Conservation (phyloP, 2,329 filamentous ascomycete species). For the Chaetomiaceae sp. region DNA sequence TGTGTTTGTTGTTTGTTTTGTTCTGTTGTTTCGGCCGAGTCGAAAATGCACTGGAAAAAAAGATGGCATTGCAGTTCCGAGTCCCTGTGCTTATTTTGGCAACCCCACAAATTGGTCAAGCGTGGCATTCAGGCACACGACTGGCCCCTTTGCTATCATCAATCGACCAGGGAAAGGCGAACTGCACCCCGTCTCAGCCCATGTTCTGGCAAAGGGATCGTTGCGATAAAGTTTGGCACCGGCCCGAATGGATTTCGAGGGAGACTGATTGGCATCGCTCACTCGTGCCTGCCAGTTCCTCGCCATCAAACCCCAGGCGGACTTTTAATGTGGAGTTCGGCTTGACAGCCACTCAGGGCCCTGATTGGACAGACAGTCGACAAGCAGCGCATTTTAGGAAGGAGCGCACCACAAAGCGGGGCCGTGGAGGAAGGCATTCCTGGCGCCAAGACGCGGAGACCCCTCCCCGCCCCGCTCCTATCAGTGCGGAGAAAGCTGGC, state of each 20-base stretch:
- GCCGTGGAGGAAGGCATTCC: too few species aligned
- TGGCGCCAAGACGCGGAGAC: background rate
- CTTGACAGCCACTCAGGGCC: background rate
- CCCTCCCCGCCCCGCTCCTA: background rate
- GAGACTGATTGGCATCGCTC: slow-evolving; percentile 8
- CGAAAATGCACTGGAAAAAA: too few species aligned
- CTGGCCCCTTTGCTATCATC: background rate
- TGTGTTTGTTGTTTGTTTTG: too few species aligned
- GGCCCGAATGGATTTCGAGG: slow-evolving; percentile 11
- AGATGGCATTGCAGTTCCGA: too few species aligned
- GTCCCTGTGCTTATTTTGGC: too few species aligned
- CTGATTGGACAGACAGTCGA: slow-evolving; percentile 11
- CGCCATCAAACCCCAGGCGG: background rate
- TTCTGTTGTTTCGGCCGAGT: too few species aligned
- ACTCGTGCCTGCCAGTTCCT: background rate
- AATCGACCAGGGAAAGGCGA: background rate
- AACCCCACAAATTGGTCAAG: too few species aligned
- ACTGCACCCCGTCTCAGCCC: too few species aligned
- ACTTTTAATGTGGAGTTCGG: background rate
- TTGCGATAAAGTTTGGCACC: slow-evolving; percentile 2
- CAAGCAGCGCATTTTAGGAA: slow-evolving; percentile 16
- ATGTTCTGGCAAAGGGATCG: too few species aligned
- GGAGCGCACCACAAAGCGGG: slow-evolving; percentile 12
- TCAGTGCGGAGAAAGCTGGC: background rate
- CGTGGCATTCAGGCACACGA: too few species aligned